Base-by-base conservation (phyloP, 768 basidiomycete genomes). In the Mycena alexandri region DNA sequence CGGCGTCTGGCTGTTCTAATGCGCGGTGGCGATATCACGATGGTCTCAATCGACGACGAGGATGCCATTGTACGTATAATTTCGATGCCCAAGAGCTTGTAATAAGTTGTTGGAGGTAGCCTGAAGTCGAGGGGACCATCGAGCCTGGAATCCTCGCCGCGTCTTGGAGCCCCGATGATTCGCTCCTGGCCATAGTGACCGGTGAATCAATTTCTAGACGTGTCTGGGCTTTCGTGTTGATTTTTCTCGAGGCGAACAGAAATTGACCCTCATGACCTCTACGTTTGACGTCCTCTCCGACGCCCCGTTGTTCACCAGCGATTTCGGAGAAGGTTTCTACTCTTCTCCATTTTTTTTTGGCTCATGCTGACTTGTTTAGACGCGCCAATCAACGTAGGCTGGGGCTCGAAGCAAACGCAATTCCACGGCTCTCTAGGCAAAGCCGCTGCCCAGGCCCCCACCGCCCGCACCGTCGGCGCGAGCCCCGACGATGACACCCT, bases 341-440 rank as follows among this genome's bases (percentile, higher is more conserved):
- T 21, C 29, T 51, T 66, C n/a, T n/a, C n/a, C n/a, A 38, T 54
- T 36, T 51, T 61, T 42, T 36, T 51, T 29, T 0, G 38, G 11
- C 14, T 54, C 6, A 57, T 19, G 33, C 42, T 76, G 43, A 72
- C 50, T 55, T 66, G 72, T 64, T 6, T 72, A 95, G 95, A 95
- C 76, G 88, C 90, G 25, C 94, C 93, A 3, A 95, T 98, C 73
- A 94, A 96, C 72, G 95, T 98, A 65, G 98, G 98, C 17, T 99
- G 98, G 98, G 98, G 98, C 44, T 93, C 93, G 2, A 97, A 96
- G 75, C 86, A 93, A 76, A 99, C 98, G 0, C 98, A 99, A 74
- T 99, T 99, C 76, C 96, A 98, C 72, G 98, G 98, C 12, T 97
- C 96, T 0, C 82, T 95, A 5, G 97, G 98, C 19, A 98, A 98